Conservation (phyloP, 495 filamentous ascomycete species). For the Pseudotulostoma volvatum region DNA sequence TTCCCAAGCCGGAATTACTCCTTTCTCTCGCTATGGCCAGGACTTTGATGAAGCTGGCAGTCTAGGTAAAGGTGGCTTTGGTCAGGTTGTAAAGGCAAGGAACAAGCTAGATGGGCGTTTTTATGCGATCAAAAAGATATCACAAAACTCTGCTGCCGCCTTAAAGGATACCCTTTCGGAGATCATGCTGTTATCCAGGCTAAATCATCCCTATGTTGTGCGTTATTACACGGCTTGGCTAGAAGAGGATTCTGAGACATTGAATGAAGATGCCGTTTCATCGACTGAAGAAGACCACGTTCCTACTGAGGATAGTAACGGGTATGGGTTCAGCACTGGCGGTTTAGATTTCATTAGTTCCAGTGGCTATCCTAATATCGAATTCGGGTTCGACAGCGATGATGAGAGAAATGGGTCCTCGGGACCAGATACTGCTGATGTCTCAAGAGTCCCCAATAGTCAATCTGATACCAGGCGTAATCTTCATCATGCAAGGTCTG, state of each 20-base stretch:
- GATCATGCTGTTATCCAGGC: slow-evolving; percentile 70
- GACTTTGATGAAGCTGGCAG: slow-evolving; percentile 84
- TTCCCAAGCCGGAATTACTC: slow-evolving; percentile 22
- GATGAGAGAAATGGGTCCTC: slow-evolving; percentile 33
- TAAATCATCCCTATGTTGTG: slow-evolving; percentile 93
- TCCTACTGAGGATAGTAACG: slow-evolving; percentile 30
- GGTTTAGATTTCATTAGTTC: slow-evolving; percentile 91
- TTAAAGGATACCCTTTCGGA: slow-evolving; percentile 81
- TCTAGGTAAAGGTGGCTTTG: slow-evolving; percentile 86
- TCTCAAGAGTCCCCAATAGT: slow-evolving; percentile 13
- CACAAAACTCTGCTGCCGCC: slow-evolving; percentile 58
- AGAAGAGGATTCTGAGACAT: slow-evolving; percentile 49
- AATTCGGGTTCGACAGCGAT: slow-evolving; percentile 60
- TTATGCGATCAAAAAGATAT: slow-evolving; percentile 95
- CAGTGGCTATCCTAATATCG: slow-evolving; percentile 60
- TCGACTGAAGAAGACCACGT: slow-evolving; percentile 37
- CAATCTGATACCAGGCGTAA: slow-evolving; percentile 10
- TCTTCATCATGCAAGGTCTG: slow-evolving; percentile 19
- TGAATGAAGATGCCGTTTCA: slow-evolving; percentile 39
- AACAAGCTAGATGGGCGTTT: slow-evolving; percentile 85
- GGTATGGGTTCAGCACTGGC: slow-evolving; percentile 56
- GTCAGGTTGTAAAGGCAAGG: slow-evolving; percentile 90
- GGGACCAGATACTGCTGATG: slow-evolving; percentile 10
- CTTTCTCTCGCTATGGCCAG: slow-evolving; percentile 57
- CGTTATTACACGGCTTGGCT: slow-evolving; percentile 92